Evolutionary conservation across 805 yeast species (phyloP).

Genomic region (Starmerella floricola): DNA sequence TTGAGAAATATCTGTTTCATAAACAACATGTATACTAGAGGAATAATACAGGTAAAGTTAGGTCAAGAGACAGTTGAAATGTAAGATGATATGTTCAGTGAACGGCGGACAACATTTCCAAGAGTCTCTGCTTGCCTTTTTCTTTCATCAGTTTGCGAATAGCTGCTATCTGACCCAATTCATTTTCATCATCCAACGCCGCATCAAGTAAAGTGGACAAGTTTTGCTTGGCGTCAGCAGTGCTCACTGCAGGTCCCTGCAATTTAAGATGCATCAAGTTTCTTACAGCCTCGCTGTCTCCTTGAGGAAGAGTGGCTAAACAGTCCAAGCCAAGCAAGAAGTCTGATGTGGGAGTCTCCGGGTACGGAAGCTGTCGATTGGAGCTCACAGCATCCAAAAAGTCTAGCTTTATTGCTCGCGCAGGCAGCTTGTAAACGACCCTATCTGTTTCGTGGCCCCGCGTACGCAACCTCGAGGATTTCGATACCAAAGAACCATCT

Average conservation of each 20-base stretch:
- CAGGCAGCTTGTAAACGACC: conserved; percentile 53
- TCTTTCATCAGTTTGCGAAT: conserved; percentile 50
- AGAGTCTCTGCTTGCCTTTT: conserved; percentile 57
- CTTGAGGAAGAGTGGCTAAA: conserved; percentile 22
- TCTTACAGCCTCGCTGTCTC: conserved; percentile 27
- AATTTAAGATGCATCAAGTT: conserved; percentile 30
- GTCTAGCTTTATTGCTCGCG: conserved; percentile 54
- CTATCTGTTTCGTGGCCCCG: conserved; percentile 29
- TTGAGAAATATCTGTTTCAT: neutral
- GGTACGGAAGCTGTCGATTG: conserved; percentile 26
- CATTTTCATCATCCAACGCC: conserved; percentile 32
- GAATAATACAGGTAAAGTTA: neutral
- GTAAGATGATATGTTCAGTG: neutral
- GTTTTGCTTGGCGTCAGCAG: conserved; percentile 23
- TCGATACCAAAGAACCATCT: conserved; percentile 7
- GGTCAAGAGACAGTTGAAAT: neutral
- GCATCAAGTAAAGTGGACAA: conserved; percentile 26
- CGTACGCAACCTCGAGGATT: conserved; percentile 14
- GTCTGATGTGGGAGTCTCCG: conserved; percentile 27
- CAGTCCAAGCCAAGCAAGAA: conserved; percentile 31
- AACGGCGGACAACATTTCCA: conserved; percentile 40
- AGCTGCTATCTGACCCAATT: conserved; percentile 33
- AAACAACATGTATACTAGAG: neutral
- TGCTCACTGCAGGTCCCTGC: conserved; percentile 29
- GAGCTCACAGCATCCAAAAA: conserved; percentile 45